Evolutionary conservation across 768 basidiomycete species (phyloP).

Genomic region (Solioccasus polychromus): DNA sequence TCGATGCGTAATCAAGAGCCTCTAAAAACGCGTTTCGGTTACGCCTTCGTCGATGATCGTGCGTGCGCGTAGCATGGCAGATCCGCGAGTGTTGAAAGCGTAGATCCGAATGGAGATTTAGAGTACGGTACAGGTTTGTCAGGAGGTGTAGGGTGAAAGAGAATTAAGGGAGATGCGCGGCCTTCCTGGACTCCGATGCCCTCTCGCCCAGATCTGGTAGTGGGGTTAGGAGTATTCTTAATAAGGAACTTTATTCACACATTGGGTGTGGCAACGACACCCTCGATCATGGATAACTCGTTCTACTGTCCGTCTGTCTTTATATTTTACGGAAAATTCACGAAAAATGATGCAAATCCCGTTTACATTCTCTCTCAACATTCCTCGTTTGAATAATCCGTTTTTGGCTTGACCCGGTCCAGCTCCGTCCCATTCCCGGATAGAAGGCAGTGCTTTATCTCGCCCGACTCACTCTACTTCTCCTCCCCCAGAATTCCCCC

Average conservation of each 20-base stretch:
- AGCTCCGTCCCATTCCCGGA: constrained; percentile 21
- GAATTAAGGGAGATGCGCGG: no score
- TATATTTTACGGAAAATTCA: constrained; percentile 22
- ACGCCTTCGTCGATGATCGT: constrained; percentile 57
- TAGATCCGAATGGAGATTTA: no score
- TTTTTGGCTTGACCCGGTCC: constrained; percentile 40
- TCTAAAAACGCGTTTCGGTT: constrained; percentile 82
- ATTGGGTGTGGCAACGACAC: no score
- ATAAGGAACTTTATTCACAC: no score
- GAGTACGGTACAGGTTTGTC: no score
- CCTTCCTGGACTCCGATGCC: no score
- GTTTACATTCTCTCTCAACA: constrained; percentile 67
- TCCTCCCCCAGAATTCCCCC: constrained; percentile 17
- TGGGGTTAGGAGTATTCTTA: no score
- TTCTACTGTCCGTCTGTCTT: neutral
- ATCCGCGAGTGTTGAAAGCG: no score
- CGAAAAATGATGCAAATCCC: constrained; percentile 52
- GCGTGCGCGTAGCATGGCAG: neutral
- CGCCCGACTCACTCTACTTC: constrained; percentile 16
- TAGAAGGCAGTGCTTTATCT: constrained; percentile 24
- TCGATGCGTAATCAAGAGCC: constrained; percentile 63
- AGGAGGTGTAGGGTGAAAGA: no score
- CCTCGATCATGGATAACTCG: no score
- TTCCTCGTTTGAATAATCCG: constrained; percentile 67
- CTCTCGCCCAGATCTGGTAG: no score